phyloP scores from a whole-genome alignment of 345 rosid genomes.

The Raphanus raphanistrum region DNA sequence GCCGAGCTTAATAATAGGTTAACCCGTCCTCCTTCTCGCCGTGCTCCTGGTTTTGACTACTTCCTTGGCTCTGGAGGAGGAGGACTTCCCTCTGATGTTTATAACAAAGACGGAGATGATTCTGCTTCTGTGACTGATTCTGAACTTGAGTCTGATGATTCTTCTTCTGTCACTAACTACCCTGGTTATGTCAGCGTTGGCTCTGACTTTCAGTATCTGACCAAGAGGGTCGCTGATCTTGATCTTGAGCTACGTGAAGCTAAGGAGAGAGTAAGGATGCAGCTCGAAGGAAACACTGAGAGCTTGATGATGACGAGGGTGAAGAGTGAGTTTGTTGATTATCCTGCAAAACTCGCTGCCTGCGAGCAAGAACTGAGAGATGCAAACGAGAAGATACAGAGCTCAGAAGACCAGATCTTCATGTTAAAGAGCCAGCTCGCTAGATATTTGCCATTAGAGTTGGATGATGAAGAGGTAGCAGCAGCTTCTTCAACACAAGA shows the following conservation, averaged over 20 bases:
- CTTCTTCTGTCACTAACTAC: slow-evolving; percentile 62
- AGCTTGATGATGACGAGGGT: slow-evolving; percentile 32
- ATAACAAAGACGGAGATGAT: slow-evolving; percentile 70
- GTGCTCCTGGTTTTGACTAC: slow-evolving; percentile 66
- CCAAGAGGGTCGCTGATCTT: slow-evolving; percentile 50
- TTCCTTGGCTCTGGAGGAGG: slow-evolving; percentile 56
- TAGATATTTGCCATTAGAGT: slow-evolving; percentile 37
- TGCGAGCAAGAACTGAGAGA: slow-evolving; percentile 59
- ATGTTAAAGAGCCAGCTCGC: slow-evolving; percentile 56
- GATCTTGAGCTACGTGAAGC: slow-evolving; percentile 62
- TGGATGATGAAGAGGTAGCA: slow-evolving; percentile 29
- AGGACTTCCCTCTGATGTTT: slow-evolving; percentile 51
- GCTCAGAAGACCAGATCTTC: slow-evolving; percentile 53
- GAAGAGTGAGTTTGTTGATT: slow-evolving; percentile 44
- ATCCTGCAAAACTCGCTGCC: slow-evolving; percentile 44
- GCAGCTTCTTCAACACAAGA: slow-evolving; percentile 38
- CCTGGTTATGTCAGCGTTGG: slow-evolving; percentile 48
- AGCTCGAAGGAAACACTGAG: slow-evolving; percentile 50
- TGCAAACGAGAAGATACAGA: slow-evolving; percentile 52
- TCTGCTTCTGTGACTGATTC: slow-evolving; percentile 68
- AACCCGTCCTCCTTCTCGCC: slow-evolving; percentile 52
- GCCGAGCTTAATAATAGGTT: slow-evolving; percentile 52
- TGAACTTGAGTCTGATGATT: slow-evolving; percentile 65
- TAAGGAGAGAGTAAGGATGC: slow-evolving; percentile 55
- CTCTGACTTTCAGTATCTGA: slow-evolving; percentile 51